Conservation (phyloP, 2,329 filamentous ascomycete species). For the Lasiodiplodia sp. region DNA sequence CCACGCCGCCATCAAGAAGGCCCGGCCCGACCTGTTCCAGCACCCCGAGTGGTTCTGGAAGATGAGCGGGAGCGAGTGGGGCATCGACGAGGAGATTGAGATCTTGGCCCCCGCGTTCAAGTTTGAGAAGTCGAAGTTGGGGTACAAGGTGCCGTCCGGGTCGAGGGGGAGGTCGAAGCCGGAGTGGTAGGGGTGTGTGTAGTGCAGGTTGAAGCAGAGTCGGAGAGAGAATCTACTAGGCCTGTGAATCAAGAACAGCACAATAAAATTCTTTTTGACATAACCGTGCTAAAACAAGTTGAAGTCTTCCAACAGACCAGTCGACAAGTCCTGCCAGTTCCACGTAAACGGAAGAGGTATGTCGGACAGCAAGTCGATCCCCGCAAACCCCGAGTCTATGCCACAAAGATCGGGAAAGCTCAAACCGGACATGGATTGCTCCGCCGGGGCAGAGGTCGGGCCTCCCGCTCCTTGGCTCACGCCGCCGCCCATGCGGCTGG, state of each 20-base stretch:
- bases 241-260: neutral
- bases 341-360: conserved; percentile 11
- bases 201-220: neutral
- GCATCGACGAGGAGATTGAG: conserved; percentile 19
- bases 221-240: too few relatives aligned
- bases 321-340: conserved; percentile 17
- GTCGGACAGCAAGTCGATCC: conserved; percentile 1
- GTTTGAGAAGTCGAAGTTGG: conserved; percentile 26
- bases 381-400: neutral
- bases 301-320: conserved; percentile 5
- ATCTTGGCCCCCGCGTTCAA: conserved; percentile 27
- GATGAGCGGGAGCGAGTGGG: conserved; percentile 27
- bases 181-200: neutral
- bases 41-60: conserved; percentile 23
- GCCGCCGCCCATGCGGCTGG: too few relatives aligned
- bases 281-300: neutral
- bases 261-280: neutral
- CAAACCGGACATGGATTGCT: neutral
- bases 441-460: neutral
- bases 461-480: neutral
- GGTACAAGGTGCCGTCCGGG: conserved; percentile 19
- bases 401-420: neutral
- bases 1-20: conserved; percentile 8
- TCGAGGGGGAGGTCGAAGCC: conserved; percentile 26
- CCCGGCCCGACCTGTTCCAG: conserved; percentile 16